A percentile compares a stretch with the other conserved stretches of the same genome.
phyloP scores from a whole-genome alignment of 1,284 basidiomycete genomes.

The Golubevia sp. region DNA sequence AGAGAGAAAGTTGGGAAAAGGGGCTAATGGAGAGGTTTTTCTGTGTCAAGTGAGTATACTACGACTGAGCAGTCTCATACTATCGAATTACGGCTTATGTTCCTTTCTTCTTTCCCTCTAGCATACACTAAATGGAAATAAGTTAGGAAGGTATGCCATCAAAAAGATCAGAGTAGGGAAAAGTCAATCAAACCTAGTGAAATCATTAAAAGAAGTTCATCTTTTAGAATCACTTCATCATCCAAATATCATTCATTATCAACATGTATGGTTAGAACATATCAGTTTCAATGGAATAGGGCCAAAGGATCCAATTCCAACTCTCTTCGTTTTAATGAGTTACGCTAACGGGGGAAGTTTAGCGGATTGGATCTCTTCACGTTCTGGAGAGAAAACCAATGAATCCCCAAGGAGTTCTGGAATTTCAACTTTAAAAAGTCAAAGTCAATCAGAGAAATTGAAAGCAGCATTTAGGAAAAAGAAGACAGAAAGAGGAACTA shows the following conservation, averaged over 20 bases:
- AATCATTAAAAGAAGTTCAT: slow-evolving; percentile 75
- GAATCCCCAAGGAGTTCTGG: not conserved
- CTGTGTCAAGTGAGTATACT: slow-evolving; percentile 78
- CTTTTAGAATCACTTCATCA: slow-evolving; percentile 84
- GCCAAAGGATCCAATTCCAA: slow-evolving; percentile 49
- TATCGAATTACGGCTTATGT: not conserved
- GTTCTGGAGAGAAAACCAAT: not conserved
- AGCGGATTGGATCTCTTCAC: slow-evolving; percentile 32
- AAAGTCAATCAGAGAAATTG: slow-evolving; percentile 1
- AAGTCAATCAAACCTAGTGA: slow-evolving; percentile 79
- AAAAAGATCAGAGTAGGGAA: slow-evolving; percentile 94
- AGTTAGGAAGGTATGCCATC: slow-evolving; percentile 75
- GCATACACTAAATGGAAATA: slow-evolving; percentile 80
- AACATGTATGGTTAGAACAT: slow-evolving; percentile 88
- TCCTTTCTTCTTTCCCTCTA: slow-evolving; percentile 52
- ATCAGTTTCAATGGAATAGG: slow-evolving; percentile 32
- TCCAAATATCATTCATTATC: slow-evolving; percentile 90
- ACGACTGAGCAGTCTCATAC: too few relatives aligned
- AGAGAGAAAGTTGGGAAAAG: slow-evolving; percentile 83
- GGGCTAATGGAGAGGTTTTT: slow-evolving; percentile 86
- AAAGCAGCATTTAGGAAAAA: slow-evolving; percentile 3
- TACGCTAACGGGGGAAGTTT: slow-evolving; percentile 57
- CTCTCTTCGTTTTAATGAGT: slow-evolving; percentile 56
- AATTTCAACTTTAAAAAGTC: not conserved
- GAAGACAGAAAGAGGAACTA: not conserved